These are phyloP conservation scores for Trichoderma brevicompactum DNA, from an alignment of 2,329 filamentous ascomycete species.

Conservation along the genomic window DNA sequence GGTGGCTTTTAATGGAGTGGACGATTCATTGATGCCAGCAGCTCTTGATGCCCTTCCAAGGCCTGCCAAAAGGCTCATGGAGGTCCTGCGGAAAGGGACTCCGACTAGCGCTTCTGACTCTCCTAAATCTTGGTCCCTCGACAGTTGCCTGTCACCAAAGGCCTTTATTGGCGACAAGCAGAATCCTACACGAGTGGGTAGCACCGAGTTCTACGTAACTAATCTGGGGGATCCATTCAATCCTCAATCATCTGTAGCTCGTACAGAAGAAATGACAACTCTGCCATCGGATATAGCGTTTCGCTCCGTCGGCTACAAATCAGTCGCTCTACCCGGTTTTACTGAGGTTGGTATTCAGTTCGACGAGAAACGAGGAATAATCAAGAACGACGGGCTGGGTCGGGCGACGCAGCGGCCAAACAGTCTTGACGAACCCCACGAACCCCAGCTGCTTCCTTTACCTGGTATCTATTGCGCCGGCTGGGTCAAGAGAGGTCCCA, in stretches of 20 bases:
- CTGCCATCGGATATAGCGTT: constrained; percentile 77
- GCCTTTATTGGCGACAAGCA: constrained; percentile 62
- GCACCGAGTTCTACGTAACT: constrained; percentile 70
- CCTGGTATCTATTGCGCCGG: constrained; percentile 89
- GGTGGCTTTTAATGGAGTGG: constrained; percentile 73
- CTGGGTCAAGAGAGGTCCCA: constrained; percentile 95
- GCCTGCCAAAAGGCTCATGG: constrained; percentile 75
- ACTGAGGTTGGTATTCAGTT: constrained; percentile 76
- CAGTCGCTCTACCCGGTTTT: constrained; percentile 75
- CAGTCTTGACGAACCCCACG: constrained; percentile 32
- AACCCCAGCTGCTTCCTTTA: constrained; percentile 45
- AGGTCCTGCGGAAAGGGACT: constrained; percentile 79
- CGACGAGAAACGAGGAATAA: constrained; percentile 71
- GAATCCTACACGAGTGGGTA: constrained; percentile 57
- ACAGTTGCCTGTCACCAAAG: constrained; percentile 81
- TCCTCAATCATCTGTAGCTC: constrained; percentile 52
- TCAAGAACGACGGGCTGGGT: constrained; percentile 81
- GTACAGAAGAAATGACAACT: constrained; percentile 54
- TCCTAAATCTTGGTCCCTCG: constrained; percentile 77
- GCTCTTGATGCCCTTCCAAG: constrained; percentile 73
- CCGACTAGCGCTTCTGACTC: constrained; percentile 39
- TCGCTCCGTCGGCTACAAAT: constrained; percentile 93
- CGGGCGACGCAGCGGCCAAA: constrained; percentile 36
- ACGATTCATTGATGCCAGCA: constrained; percentile 67
- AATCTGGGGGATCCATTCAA: constrained; percentile 60